A percentile compares a stretch with the other conserved stretches of the same genome.
phyloP scores from a whole-genome alignment of 352 stramenopile genomes.

The Phytophthora ohioensis region DNA sequence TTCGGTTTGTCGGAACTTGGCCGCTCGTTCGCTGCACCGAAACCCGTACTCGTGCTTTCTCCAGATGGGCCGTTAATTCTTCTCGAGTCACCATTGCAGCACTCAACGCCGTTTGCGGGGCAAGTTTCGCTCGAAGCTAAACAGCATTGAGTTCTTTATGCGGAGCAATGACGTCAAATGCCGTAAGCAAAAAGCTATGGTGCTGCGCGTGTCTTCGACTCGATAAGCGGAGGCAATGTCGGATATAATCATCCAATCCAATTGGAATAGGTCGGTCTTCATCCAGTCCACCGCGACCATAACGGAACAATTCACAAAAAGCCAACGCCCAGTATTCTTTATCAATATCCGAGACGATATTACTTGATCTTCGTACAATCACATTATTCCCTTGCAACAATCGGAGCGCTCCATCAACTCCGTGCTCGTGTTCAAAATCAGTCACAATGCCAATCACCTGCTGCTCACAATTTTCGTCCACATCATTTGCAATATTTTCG shows the following conservation, averaged over 20 bases:
- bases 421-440: neutral
- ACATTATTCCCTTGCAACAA: neutral
- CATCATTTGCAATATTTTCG: too few relatives aligned
- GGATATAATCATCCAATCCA: neutral
- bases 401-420: neutral
- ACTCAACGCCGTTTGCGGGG: neutral
- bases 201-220: neutral
- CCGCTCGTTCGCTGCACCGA: neutral
- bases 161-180: neutral
- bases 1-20: neutral
- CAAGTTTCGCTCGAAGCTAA: too few relatives aligned
- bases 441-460: neutral
- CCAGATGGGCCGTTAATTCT: neutral
- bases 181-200: neutral
- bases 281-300: neutral
- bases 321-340: neutral
- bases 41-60: neutral
- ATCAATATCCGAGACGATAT: slow-evolving; percentile 5
- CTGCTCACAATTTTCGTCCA: neutral
- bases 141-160: neutral
- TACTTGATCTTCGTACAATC: neutral
- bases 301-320: slow-evolving; percentile 12
- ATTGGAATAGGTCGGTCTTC: neutral
- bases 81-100: neutral
- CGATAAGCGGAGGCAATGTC: neutral